Evolutionary conservation across 2,329 filamentous ascomycete species (phyloP).

Genomic region (Emmonsiellopsis sp.): DNA sequence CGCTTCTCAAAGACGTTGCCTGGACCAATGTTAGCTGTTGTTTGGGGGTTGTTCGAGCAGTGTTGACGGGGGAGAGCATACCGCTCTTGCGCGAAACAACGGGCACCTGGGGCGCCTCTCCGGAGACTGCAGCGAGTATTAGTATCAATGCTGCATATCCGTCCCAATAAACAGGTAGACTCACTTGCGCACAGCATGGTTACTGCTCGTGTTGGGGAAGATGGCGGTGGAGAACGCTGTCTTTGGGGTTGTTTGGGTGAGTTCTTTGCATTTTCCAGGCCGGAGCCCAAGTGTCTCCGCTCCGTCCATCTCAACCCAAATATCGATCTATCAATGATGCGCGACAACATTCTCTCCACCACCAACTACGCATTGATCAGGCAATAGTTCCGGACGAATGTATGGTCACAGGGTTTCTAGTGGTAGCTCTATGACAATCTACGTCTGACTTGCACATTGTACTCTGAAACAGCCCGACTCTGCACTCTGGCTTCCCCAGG

Average conservation of each 20-base stretch:
- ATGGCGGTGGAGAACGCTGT: not conserved
- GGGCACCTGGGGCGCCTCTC: slow-evolving; percentile 88
- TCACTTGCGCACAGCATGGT: slow-evolving; percentile 58
- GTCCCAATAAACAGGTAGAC: slow-evolving; percentile 33
- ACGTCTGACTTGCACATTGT: not conserved
- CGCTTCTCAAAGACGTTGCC: slow-evolving; percentile 91
- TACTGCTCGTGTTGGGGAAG: slow-evolving; percentile 5
- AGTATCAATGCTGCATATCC: slow-evolving; percentile 6
- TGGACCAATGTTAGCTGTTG: slow-evolving; percentile 28
- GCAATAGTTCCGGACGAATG: too few relatives aligned
- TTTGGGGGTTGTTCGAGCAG: slow-evolving; percentile 8
- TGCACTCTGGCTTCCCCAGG: not conserved
- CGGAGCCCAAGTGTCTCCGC: not conserved
- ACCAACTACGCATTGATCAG: too few relatives aligned
- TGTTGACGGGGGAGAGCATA: slow-evolving; percentile 37
- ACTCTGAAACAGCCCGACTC: not conserved
- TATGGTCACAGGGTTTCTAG: too few relatives aligned
- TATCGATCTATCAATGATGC: too few relatives aligned
- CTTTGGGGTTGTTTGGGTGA: not conserved
- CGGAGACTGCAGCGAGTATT: slow-evolving; percentile 59
- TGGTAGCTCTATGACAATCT: not conserved
- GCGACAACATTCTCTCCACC: too few relatives aligned
- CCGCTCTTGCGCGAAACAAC: slow-evolving; percentile 93
- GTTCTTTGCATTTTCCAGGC: not conserved
- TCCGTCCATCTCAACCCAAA: not conserved